Conservation (phyloP, 2,329 filamentous ascomycete species). For the Apiospora malaysiana region DNA sequence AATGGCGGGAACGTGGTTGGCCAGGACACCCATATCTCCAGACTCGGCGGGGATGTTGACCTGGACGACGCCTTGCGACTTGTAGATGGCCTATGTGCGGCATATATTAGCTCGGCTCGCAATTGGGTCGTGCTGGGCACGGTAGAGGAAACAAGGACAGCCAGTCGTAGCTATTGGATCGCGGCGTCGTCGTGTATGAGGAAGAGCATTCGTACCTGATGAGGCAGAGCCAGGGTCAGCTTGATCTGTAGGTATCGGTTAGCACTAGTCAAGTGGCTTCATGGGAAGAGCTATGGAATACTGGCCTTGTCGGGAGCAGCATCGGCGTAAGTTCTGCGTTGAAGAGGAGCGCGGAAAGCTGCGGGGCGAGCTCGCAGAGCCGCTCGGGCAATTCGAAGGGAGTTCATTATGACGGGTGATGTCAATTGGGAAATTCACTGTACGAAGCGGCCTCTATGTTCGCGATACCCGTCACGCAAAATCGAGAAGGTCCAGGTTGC, state of each 20-base stretch:
- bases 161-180: background rate
- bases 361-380: slow-evolving; percentile 84
- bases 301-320: slow-evolving; percentile 81
- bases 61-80: slow-evolving; percentile 78
- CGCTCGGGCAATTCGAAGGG: slow-evolving; percentile 88
- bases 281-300: slow-evolving; percentile 28
- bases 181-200: background rate
- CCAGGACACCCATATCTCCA: slow-evolving; percentile 98
- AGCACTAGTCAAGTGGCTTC: slow-evolving; percentile 33
- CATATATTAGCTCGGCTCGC: slow-evolving; percentile 56
- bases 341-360: slow-evolving; percentile 75
- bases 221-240: slow-evolving; percentile 95
- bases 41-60: slow-evolving; percentile 99
- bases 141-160: background rate
- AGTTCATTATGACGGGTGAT: slow-evolving; percentile 78
- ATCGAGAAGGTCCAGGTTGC: slow-evolving; percentile 38
- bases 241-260: slow-evolving; percentile 70
- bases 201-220: slow-evolving; percentile 76
- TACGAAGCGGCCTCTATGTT: slow-evolving; percentile 46
- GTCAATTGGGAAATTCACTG: slow-evolving; percentile 55
- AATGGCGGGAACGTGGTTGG: slow-evolving; percentile 98
- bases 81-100: slow-evolving; percentile 71
- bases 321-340: slow-evolving; percentile 91
- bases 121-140: background rate
- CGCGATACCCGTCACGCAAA: slow-evolving; percentile 52